phyloP scores from a whole-genome alignment of 345 rosid genomes.

The Garcia nutans region DNA sequence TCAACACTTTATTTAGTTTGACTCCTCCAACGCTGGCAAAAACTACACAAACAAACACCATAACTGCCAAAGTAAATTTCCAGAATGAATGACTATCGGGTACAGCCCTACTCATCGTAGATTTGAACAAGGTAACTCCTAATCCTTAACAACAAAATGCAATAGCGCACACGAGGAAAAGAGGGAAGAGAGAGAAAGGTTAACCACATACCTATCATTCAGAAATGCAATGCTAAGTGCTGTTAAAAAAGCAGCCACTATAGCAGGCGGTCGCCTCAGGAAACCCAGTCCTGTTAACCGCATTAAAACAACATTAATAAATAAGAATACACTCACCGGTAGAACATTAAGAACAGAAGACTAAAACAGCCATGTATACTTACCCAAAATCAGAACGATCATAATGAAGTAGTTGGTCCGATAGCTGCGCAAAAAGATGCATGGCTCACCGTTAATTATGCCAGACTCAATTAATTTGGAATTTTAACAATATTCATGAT shows the following conservation, averaged over 20 bases:
- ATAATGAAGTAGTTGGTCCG: conserved; percentile 92
- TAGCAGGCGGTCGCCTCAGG: conserved; percentile 78
- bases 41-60: not conserved
- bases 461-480: not conserved
- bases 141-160: not conserved
- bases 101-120: not conserved
- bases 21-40: not conserved
- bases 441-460: not conserved
- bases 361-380: conserved; percentile 16
- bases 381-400: conserved; percentile 81
- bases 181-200: not conserved
- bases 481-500: not conserved
- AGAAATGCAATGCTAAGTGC: conserved; percentile 71
- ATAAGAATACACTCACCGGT: not conserved
- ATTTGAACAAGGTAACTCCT: not conserved
- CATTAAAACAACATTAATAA: not conserved
- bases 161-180: not conserved
- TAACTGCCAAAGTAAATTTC: not conserved
- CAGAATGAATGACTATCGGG: not conserved
- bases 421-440: conserved; percentile 57
- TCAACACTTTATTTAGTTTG: not conserved
- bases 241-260: conserved; percentile 70
- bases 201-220: conserved; percentile 70
- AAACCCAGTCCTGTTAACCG: conserved; percentile 67
- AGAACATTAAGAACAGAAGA: conserved; percentile 5